Evolutionary conservation across 1,139 yeast species (phyloP).

Genomic region (Lodderomyces elongisporus): DNA sequence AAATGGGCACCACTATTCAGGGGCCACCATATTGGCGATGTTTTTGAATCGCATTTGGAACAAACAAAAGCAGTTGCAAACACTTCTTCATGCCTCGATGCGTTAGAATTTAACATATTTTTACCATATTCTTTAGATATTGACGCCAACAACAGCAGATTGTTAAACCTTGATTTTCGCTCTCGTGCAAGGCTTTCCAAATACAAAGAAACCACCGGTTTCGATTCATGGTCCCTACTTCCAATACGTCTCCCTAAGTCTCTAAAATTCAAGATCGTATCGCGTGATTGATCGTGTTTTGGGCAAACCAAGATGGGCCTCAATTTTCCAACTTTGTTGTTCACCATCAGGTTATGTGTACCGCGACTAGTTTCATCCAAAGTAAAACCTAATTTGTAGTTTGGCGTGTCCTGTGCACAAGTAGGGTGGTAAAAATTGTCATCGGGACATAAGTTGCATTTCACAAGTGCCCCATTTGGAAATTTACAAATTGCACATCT

Average conservation of each 20-base stretch:
- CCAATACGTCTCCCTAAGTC: slow-evolving; percentile 32
- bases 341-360: slow-evolving; percentile 20
- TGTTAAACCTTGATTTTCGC: too few relatives aligned
- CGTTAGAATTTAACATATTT: slow-evolving; percentile 8
- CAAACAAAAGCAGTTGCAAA: slow-evolving; percentile 15
- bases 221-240: slow-evolving; percentile 19
- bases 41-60: slow-evolving; percentile 19
- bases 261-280: slow-evolving; percentile 17
- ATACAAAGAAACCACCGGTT: slow-evolving; percentile 39
- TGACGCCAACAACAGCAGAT: too few relatives aligned
- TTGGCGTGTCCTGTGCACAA: slow-evolving; percentile 55
- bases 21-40: slow-evolving; percentile 42
- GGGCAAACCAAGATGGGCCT: slow-evolving; percentile 42
- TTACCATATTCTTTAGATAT: slow-evolving; percentile 29
- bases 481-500: slow-evolving; percentile 28
- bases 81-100: background rate
- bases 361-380: slow-evolving; percentile 15
- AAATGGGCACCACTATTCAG: slow-evolving; percentile 4
- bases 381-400: slow-evolving; percentile 43
- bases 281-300: slow-evolving; percentile 23
- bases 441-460: slow-evolving; percentile 25
- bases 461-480: slow-evolving; percentile 26
- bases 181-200: slow-evolving; percentile 37
- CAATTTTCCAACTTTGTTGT: slow-evolving; percentile 32
- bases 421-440: slow-evolving; percentile 48